Evolutionary conservation across 805 yeast genomes (phyloP), one percentile per base, ranked within the genome.

Genomic region (Lipomyces orientalis): DNA sequence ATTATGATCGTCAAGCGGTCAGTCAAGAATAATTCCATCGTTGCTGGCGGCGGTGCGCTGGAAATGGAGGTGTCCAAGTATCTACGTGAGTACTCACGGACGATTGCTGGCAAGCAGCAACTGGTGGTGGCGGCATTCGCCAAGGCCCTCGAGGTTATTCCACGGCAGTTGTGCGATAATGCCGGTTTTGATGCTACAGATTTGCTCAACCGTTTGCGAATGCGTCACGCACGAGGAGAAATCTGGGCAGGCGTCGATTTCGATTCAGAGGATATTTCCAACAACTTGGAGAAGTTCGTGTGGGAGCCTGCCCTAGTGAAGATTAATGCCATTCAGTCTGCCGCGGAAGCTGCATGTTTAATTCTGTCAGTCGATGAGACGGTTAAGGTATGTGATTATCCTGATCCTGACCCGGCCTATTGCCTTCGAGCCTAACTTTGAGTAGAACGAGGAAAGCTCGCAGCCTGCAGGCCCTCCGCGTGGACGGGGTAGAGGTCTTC

Each of bases 151-250:
- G 99, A 95, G 81, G 88, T 95, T 34, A 93, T 95, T 75, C 99
- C 99, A 73, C 89, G 98, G 78, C 98, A 95, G 78, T 84, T 95
- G 71, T 94, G 98, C 82, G 99, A 95, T 77, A 95, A 95, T 79
- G 99, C 97, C n/a, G 99, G 99, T 4, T 88, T 95, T 73, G 99
- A 95, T 78, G 96, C 97, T 25, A 91, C 97, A n/a, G 98, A 95
- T 78, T 81, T 95, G 68, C 86, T 95, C 74, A 95, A 95, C 79
- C 87, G 90, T 76, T 83, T 95, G 76, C 88, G 99, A 80, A 90
- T 95, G 85, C 89, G 91, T 22, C 99, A 95, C 76, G 95, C 97
- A 63, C 90, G 90, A 78, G 97, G 97, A 70, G 97, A 94, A 75
- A 84, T 81, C 57, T 91, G 97, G 95, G 88, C 83, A 71, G 99